phyloP scores from a whole-genome alignment of 192 early-diverging fungal species.

The Chytriomyces sp. region DNA sequence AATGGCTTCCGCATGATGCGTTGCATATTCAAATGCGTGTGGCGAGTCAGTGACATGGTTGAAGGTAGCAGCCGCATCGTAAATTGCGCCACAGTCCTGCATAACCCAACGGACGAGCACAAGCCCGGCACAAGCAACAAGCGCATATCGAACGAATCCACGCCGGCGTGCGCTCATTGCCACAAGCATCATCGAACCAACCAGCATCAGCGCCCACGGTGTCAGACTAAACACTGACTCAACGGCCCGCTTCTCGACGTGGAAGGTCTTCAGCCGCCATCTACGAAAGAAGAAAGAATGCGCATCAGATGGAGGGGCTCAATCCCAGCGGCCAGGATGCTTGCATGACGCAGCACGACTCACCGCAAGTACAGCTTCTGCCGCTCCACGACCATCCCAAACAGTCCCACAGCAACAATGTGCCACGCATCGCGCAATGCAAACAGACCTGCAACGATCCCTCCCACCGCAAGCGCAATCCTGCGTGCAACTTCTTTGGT shows the following conservation, averaged over 20 bases:
- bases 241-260: slow-evolving; percentile 3
- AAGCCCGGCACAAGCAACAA: background rate
- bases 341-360: too few species aligned
- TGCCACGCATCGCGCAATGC: slow-evolving; percentile 22
- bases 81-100: slow-evolving; percentile 7
- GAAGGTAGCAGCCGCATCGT: slow-evolving; percentile 19
- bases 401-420: background rate
- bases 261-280: slow-evolving; percentile 30
- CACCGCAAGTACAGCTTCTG: slow-evolving; percentile 22
- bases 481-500: background rate
- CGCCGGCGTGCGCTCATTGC: slow-evolving; percentile 11
- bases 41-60: slow-evolving; percentile 22
- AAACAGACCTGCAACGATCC: background rate
- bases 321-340: background rate
- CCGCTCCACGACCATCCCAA: background rate
- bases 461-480: background rate
- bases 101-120: slow-evolving; percentile 28
- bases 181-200: slow-evolving; percentile 10
- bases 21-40: slow-evolving; percentile 18
- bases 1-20: slow-evolving; percentile 32
- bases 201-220: background rate
- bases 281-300: background rate
- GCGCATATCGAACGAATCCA: slow-evolving; percentile 20
- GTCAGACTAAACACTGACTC: background rate
- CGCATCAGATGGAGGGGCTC: background rate